Base-by-base conservation (phyloP, 2,329 filamentous ascomycete species). In the Tolypocladium album region DNA sequence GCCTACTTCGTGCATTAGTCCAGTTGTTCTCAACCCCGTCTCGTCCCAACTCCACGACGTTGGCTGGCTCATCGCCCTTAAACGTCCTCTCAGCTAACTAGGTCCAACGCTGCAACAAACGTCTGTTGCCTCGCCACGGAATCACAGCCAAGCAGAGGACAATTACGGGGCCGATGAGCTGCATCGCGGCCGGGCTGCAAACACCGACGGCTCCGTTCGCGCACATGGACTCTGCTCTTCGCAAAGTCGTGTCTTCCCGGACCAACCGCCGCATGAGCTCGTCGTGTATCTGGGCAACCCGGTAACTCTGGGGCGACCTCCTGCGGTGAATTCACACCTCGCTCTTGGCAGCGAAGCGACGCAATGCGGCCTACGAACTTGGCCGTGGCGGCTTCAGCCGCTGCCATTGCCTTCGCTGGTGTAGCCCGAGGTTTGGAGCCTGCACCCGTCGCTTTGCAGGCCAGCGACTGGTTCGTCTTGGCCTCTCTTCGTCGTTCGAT, bases 381-480 rank as follows among this genome's bases (percentile, higher is more conserved):
- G 11, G 52, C 55, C 27, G 52, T 53, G 56, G 58, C 58, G 22
- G 60, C 58, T 39, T 47, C 58, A 47, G 59, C 47, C 45, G 62
- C 59, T 38, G 59, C 59, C 36, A 11, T 56, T n/a, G 60, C 31
- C 40, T 53, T 59, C 36, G 61, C 63, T 34, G 59, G 60, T n/a
- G 34, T 57, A 1, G 59, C 24, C 39, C 20, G n/a, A 20, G 61
- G 58, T 20, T n/a, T 62, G 40, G 61, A 63, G 36, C 64, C 63
- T 27, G 56, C 60, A n/a, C 65, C 67, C 13, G 62, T 68, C 22
- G 59, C 65, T 39, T 58, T 68, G 43, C 60, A 63, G 57, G 60
- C 65, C 24, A 63, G 65, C 60, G 61, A 64, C 15, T 68, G 66
- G 67, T 68, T 61, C 56, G 62, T 61, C 34, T 7, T 24, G 20